These are phyloP conservation scores for Euphrasia confusa DNA, from an alignment of 257 asterid species.

Conservation along the genomic window DNA sequence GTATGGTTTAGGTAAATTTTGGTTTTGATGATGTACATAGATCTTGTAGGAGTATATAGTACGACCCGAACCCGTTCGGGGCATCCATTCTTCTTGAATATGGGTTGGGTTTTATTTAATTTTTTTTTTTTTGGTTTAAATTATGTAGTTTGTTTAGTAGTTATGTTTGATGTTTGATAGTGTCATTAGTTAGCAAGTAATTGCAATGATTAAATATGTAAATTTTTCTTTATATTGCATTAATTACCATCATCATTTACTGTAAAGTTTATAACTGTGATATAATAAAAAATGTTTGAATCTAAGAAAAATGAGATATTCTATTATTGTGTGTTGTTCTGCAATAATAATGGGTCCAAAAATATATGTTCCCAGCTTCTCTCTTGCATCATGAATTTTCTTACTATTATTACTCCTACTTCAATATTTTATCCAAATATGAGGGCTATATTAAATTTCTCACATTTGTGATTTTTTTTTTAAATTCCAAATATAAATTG, in stretches of 20 bases:
- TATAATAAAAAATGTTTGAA: neutral
- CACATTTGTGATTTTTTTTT: too few species aligned
- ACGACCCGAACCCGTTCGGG: neutral
- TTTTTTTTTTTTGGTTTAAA: neutral
- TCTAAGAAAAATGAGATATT: constrained; percentile 10
- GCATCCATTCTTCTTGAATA: neutral
- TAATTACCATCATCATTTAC: neutral
- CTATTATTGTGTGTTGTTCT: constrained; percentile 29
- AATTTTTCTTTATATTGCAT: neutral
- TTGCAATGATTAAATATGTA: neutral
- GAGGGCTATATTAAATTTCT: too few species aligned
- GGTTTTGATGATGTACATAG: constrained; percentile 43
- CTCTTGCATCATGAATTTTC: constrained; percentile 23
- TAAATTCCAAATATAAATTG: too few species aligned
- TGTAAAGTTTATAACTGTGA: neutral
- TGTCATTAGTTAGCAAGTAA: neutral
- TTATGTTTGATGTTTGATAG: neutral
- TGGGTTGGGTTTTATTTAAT: neutral
- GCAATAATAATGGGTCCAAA: constrained; percentile 21
- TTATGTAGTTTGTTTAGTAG: neutral
- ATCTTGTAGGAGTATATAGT: constrained; percentile 27
- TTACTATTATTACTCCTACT: neutral
- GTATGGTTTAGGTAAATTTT: constrained; percentile 23
- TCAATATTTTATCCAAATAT: too few species aligned
- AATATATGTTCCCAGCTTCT: constrained; percentile 20